Conservation (phyloP, 2,329 filamentous ascomycete species). For the Botrytis cinerea region DNA sequence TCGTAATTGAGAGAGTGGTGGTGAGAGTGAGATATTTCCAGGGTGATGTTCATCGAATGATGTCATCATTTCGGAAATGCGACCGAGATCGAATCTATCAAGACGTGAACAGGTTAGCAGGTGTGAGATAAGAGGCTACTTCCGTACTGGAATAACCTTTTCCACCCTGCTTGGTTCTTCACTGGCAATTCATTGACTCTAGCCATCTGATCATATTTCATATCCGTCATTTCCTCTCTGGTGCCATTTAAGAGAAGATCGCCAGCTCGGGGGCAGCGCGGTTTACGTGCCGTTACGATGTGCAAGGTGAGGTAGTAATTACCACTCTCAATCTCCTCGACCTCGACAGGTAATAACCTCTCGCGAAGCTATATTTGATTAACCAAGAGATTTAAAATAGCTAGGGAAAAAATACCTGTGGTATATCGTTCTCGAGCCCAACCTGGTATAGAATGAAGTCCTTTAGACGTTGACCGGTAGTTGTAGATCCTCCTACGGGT, state of each 20-base stretch:
- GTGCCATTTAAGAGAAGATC: conserved; percentile 36
- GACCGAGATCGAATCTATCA: conserved; percentile 18
- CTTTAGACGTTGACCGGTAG: conserved; percentile 9
- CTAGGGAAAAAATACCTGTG: conserved; percentile 11
- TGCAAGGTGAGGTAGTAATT: conserved; percentile 38
- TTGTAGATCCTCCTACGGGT: conserved; percentile 30
- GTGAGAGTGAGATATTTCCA: conserved; percentile 3
- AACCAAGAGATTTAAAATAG: neutral
- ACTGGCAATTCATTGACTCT: conserved; percentile 20
- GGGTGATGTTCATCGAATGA: conserved; percentile 19
- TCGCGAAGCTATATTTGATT: conserved; percentile 31
- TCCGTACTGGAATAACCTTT: conserved; percentile 15
- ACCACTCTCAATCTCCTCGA: conserved; percentile 30
- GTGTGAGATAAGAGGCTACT: neutral
- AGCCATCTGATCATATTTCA: conserved; percentile 38
- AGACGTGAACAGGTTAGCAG: neutral
- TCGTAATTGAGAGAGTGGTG: neutral
- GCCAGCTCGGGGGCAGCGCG: conserved; percentile 33
- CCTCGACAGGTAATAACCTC: conserved; percentile 25
- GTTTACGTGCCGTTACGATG: conserved; percentile 40
- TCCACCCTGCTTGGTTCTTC: conserved; percentile 17
- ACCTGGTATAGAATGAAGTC: conserved; percentile 22
- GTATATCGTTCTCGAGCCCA: conserved; percentile 28
- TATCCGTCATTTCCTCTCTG: conserved; percentile 37
- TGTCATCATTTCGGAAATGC: conserved; percentile 16